Evolutionary conservation across 2,329 filamentous ascomycete genomes (phyloP).

Genomic region (Elsinoe fawcettii): DNA sequence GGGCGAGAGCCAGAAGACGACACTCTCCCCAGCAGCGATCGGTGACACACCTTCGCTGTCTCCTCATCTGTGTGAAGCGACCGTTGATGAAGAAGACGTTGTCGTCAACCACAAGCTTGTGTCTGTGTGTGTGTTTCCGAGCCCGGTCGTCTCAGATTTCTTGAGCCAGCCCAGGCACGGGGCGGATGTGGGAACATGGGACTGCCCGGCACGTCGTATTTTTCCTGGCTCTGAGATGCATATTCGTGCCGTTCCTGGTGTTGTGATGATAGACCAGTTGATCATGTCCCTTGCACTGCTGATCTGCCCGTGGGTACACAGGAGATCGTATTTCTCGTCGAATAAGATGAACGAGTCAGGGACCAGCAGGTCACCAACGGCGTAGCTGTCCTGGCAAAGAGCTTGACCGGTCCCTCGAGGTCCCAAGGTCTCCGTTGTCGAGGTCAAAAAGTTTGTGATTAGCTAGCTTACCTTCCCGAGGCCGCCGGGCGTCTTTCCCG

Average conservation of each 20-base stretch:
- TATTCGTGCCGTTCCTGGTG: not conserved
- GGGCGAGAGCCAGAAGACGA: constrained; percentile 5
- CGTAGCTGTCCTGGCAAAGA: not conserved
- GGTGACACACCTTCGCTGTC: not conserved
- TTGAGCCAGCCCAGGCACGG: not conserved
- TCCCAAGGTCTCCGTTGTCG: constrained; percentile 1
- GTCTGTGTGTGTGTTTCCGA: constrained; percentile 1
- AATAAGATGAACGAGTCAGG: not conserved
- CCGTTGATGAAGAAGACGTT: constrained; percentile 11
- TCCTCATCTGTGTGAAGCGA: constrained; percentile 2
- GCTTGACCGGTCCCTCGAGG: constrained; percentile 2
- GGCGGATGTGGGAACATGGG: not conserved
- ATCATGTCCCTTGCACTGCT: constrained; percentile 3
- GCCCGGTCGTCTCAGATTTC: constrained; percentile 8
- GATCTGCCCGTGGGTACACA: not conserved
- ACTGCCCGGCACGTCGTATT: not conserved
- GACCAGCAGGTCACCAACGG: not conserved
- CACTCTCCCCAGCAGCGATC: not conserved
- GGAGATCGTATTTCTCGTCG: constrained; percentile 1
- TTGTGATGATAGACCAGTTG: not conserved
- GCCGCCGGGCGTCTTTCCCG: constrained; percentile 12
- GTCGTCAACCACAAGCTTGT: not conserved
- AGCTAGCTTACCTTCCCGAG: constrained; percentile 6
- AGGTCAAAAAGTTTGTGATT: constrained; percentile 5
- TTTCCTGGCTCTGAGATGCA: not conserved